A percentile compares a stretch with the other conserved stretches of the same genome.
Conservation (phyloP, 768 basidiomycete genomes). For the Panaeolus cyanescens region DNA sequence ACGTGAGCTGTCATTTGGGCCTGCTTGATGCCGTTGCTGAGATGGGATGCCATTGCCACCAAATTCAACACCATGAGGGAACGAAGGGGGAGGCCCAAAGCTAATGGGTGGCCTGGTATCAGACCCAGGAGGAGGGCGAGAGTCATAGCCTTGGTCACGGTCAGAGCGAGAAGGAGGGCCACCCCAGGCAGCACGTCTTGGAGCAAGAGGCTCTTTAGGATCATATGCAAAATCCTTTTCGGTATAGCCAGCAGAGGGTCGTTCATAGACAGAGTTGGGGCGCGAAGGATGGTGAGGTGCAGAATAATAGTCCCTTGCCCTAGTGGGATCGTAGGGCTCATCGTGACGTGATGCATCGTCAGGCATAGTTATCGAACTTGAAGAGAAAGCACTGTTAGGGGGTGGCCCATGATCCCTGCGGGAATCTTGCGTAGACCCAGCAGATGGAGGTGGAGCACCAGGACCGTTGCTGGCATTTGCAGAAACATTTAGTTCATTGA, state of each 20-base stretch:
- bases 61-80: not conserved
- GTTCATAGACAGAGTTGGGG: not conserved
- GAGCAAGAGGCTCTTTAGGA: slow-evolving; percentile 8
- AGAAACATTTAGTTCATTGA: not conserved
- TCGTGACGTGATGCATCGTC: not conserved
- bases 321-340: not conserved
- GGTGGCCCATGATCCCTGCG: not conserved
- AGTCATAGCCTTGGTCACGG: slow-evolving; percentile 9
- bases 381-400: not conserved
- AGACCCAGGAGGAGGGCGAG: slow-evolving; percentile 15
- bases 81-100: not conserved
- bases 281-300: not conserved
- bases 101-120: not conserved
- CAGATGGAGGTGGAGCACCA: not conserved
- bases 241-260: not conserved
- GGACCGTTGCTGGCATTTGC: not conserved
- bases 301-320: not conserved
- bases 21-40: not conserved
- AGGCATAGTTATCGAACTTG: not conserved
- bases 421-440: not conserved
- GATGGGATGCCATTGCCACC: not conserved
- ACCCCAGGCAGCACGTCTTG: slow-evolving; percentile 11
- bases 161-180: slow-evolving; percentile 10
- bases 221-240: not conserved
- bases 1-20: not conserved